Percentiles rank a stretch among this genome's conserved stretches.
phyloP scores from a whole-genome alignment of 306 rosid species.

The Styphnolobium japonicum region DNA sequence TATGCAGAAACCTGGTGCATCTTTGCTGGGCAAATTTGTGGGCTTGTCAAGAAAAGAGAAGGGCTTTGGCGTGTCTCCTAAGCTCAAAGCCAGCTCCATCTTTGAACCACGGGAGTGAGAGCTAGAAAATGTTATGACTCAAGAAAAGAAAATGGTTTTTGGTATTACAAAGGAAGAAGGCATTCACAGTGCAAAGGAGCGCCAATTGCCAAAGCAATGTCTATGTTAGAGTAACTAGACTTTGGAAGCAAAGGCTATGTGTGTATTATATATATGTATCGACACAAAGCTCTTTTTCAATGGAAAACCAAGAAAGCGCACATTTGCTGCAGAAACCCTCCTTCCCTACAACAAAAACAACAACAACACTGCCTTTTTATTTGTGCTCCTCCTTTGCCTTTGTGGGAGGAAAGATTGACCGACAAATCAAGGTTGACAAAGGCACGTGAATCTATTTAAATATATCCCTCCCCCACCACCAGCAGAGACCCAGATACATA shows the following conservation, averaged over 20 bases:
- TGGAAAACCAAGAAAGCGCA: neutral
- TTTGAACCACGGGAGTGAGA: neutral
- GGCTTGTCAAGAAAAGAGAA: slow-evolving; percentile 45
- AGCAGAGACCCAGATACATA: no score
- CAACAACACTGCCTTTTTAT: slow-evolving; percentile 16
- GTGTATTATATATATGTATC: neutral
- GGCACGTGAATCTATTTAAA: slow-evolving; percentile 84
- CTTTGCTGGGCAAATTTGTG: slow-evolving; percentile 29
- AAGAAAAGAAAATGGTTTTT: no score
- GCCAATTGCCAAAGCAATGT: neutral
- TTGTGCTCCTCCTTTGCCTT: slow-evolving; percentile 14
- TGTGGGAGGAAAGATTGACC: slow-evolving; percentile 65
- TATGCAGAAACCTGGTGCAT: slow-evolving; percentile 53
- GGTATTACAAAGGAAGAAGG: neutral
- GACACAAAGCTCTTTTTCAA: neutral
- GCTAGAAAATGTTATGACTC: no score
- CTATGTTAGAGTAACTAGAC: neutral
- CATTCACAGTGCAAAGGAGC: no score
- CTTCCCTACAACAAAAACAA: neutral
- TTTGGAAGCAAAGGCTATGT: neutral
- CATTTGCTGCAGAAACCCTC: neutral
- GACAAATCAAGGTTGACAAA: slow-evolving; percentile 77
- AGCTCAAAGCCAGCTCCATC: slow-evolving; percentile 69
- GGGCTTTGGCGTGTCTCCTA: slow-evolving; percentile 55
- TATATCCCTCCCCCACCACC: slow-evolving; percentile 35